Evolutionary conservation across 352 stramenopile species (phyloP), one percentile per base, ranked within the genome.

Genomic region (Phytophthora quininea): DNA sequence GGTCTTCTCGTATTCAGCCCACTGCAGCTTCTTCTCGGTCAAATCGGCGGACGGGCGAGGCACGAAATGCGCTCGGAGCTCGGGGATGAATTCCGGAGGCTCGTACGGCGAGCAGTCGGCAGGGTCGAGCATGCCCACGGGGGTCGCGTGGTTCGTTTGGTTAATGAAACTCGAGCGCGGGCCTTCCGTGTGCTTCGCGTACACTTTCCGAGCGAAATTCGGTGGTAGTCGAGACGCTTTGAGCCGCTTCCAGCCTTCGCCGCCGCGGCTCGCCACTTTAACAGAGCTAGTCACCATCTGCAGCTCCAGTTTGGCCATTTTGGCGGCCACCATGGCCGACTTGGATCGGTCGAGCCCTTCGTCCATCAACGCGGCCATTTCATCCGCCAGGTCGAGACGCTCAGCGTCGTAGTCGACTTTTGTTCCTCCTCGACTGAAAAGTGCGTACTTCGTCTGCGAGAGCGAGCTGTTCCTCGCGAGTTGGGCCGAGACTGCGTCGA

Each of bases 171-270:
- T 66, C 11, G 83, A 89, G 9, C 79, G 76, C n/a, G 83, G 83
- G 0, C 76, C 77, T 38, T 90, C 80, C 0, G 82, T 90, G 49
- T 80, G 84, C 11, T 73, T 47, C 5, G 46, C 57, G 46, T 92
- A 92, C 58, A 91, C 84, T 19, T 49, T 80, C 9, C 80, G 75
- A 46, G 80, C 86, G 57, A 94, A 94, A 56, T 80, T 81, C 7
- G 60, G 69, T 0, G 86, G 82, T 46, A 94, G 51, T 2, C 75
- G 76, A 4, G 79, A 78, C 0, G 65, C 68, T 59, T 90, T 88
- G 2, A 94, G 74, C 1, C 86, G 82, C 61, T 92, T 92, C 86
- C 84, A 94, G 54, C 84, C 86, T 64, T 91, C 79, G 4, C 84
- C 84, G 2, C 70, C 82, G 6, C 56, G 65, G 0, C 58, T 71